These are phyloP conservation scores for Chalciporus sp. DNA, from an alignment of 1,284 basidiomycete species.

Conservation along the genomic window DNA sequence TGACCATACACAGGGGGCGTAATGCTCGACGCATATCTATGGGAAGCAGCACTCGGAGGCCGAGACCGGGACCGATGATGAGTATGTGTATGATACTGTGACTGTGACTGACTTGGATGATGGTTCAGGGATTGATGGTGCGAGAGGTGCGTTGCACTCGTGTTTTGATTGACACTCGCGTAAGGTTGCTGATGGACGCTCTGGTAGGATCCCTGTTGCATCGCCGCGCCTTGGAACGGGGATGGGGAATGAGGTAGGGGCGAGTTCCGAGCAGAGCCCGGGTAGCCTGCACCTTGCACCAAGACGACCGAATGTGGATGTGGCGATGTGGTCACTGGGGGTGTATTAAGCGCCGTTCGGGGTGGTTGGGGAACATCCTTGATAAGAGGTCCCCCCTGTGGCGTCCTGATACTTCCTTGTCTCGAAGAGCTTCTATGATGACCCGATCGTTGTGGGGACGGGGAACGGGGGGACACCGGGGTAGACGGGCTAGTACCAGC, in stretches of 20 bases:
- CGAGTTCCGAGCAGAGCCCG: conserved; percentile 1
- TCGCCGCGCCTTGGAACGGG: conserved; percentile 10
- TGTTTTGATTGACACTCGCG: conserved; percentile 13
- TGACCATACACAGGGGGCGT: conserved; percentile 32
- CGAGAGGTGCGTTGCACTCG: conserved; percentile 13
- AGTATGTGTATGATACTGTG: conserved; percentile 20
- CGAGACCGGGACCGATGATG: conserved; percentile 30
- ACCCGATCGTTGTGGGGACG: conserved; percentile 18
- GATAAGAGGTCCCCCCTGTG: conserved; percentile 18
- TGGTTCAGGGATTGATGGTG: conserved; percentile 9
- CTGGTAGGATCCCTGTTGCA: conserved; percentile 23
- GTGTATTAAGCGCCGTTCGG: conserved; percentile 17
- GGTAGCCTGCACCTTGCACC: conserved; percentile 10
- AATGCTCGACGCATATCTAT: conserved; percentile 32
- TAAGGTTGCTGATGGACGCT: conserved; percentile 8
- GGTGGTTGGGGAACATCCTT: conserved; percentile 24
- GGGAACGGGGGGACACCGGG: conserved; percentile 15
- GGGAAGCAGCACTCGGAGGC: conserved; percentile 33
- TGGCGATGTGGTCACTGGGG: conserved; percentile 15
- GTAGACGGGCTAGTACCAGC: conserved; percentile 10
- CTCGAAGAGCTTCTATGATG: conserved; percentile 19
- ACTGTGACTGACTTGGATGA: conserved; percentile 18
- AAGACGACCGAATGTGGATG: conserved; percentile 13
- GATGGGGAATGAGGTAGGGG: neutral
- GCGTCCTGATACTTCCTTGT: conserved; percentile 18